phyloP scores from a whole-genome alignment of 2,329 filamentous ascomycete genomes.

The Pseudocercospora vitis region DNA sequence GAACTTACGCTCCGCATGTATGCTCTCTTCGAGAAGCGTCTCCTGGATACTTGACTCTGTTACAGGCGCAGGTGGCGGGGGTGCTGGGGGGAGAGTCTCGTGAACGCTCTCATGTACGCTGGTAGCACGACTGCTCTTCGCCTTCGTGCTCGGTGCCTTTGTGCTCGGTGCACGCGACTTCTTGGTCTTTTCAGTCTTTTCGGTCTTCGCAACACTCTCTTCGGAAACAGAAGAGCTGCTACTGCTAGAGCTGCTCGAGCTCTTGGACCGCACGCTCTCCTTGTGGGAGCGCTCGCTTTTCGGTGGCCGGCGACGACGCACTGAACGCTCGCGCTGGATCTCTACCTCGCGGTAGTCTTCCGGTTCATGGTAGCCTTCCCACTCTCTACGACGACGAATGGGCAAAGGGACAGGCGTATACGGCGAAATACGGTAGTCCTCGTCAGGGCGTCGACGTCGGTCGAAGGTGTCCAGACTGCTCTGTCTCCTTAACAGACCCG shows the following conservation, averaged over 20 bases:
- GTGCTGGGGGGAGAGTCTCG: conserved; percentile 28
- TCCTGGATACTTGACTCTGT: conserved; percentile 21
- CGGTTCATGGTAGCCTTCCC: conserved; percentile 52
- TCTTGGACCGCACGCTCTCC: conserved; percentile 19
- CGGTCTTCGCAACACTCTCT: conserved; percentile 22
- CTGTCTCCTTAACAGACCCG: conserved; percentile 72
- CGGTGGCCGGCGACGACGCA: conserved; percentile 31
- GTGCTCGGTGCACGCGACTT: conserved; percentile 21
- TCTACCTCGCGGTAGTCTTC: conserved; percentile 53
- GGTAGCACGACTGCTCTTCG: conserved; percentile 22
- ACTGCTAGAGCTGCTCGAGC: conserved; percentile 28
- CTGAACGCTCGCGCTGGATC: conserved; percentile 49
- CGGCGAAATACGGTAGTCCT: conserved; percentile 63
- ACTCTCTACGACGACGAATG: conserved; percentile 59
- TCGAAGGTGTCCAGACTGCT: conserved; percentile 91
- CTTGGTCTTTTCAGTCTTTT: conserved; percentile 15
- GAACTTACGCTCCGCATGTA: conserved; percentile 32
- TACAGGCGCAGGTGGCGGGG: conserved; percentile 17
- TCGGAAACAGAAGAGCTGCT: conserved; percentile 36
- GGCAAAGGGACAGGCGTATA: conserved; percentile 70
- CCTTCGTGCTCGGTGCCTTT: conserved; percentile 22
- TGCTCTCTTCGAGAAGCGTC: conserved; percentile 27
- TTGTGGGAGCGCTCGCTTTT: conserved; percentile 26
- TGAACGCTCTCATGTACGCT: conserved; percentile 26
- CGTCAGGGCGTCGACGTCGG: conserved; percentile 62